Conservation (phyloP, 495 filamentous ascomycete genomes). For the Talaromyces ruber region DNA sequence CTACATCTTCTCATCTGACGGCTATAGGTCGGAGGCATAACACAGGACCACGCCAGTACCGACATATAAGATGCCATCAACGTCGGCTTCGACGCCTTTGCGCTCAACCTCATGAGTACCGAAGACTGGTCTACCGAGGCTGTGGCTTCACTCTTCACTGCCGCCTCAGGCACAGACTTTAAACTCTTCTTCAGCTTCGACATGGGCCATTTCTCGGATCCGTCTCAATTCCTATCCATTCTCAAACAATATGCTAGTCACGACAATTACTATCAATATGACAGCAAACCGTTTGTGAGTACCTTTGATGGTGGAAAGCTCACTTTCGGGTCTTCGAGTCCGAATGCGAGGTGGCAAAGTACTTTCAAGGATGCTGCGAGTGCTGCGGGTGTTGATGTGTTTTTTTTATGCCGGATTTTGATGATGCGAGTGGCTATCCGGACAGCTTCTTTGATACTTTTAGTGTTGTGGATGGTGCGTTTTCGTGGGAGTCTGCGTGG, state of each 20-base stretch:
- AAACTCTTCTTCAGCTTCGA: conserved; percentile 24
- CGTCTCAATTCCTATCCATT: conserved; percentile 5
- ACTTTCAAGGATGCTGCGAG: conserved; percentile 4
- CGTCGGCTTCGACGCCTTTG: conserved; percentile 21
- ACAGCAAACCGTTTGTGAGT: conserved; percentile 11
- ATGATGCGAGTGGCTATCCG: conserved; percentile 15
- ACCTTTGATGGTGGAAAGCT: conserved; percentile 11
- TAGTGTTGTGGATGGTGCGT: conserved; percentile 19
- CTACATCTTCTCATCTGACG: too few species aligned
- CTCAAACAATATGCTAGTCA: conserved; percentile 5
- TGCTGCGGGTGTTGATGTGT: conserved; percentile 9
- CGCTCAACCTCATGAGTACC: conserved; percentile 16
- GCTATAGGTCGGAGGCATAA: conserved; percentile 15
- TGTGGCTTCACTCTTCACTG: conserved; percentile 13
- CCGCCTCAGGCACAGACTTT: conserved; percentile 13
- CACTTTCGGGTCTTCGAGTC: not conserved
- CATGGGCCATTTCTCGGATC: conserved; percentile 9
- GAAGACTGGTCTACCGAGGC: conserved; percentile 11
- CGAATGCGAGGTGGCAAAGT: conserved; percentile 5
- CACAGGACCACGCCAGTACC: conserved; percentile 14
- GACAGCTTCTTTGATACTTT: conserved; percentile 1
- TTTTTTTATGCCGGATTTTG: conserved; percentile 17
- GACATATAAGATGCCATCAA: conserved; percentile 18
- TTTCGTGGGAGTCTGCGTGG: conserved; percentile 29
- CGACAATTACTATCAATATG: conserved; percentile 1